Evolutionary conservation across 225 moss, liverwort and hornwort genomes (phyloP).

Genomic region (Antitrichia curtipendula): DNA sequence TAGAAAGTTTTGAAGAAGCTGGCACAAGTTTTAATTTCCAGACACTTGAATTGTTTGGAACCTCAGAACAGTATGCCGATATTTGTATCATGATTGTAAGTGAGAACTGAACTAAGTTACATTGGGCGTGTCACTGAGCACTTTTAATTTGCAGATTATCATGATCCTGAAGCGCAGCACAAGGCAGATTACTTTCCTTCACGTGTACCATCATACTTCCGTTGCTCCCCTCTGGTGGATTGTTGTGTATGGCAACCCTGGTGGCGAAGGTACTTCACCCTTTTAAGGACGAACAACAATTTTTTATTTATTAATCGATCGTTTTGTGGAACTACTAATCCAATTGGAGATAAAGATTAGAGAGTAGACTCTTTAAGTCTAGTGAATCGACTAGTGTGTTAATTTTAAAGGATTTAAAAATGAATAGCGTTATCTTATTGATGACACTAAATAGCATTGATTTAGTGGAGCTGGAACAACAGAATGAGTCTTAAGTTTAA

Average conservation of each 20-base stretch:
- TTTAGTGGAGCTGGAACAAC: neutral
- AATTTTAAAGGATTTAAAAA: neutral
- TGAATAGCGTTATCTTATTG: neutral
- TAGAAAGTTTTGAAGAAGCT: neutral
- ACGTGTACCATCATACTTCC: conserved; percentile 86
- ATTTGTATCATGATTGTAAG: too few relatives aligned
- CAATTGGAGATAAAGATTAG: neutral
- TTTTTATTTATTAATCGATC: neutral
- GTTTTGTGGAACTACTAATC: too few relatives aligned
- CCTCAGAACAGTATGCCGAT: neutral
- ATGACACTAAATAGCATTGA: neutral
- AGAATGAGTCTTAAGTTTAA: neutral
- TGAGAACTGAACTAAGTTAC: too few relatives aligned
- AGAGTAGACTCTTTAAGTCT: neutral
- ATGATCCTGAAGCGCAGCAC: conserved; percentile 73
- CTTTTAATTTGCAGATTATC: conserved; percentile 38
- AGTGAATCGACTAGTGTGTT: neutral
- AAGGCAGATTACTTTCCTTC: conserved; percentile 71
- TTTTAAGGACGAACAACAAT: neutral
- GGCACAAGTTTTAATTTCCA: too few relatives aligned
- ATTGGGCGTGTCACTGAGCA: neutral
- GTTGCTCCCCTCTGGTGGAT: conserved; percentile 92
- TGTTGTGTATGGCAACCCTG: conserved; percentile 70
- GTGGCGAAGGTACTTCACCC: conserved; percentile 59
- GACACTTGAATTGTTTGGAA: neutral